Conservation (phyloP, 305 asterid species). For the Plantago coronopus region DNA sequence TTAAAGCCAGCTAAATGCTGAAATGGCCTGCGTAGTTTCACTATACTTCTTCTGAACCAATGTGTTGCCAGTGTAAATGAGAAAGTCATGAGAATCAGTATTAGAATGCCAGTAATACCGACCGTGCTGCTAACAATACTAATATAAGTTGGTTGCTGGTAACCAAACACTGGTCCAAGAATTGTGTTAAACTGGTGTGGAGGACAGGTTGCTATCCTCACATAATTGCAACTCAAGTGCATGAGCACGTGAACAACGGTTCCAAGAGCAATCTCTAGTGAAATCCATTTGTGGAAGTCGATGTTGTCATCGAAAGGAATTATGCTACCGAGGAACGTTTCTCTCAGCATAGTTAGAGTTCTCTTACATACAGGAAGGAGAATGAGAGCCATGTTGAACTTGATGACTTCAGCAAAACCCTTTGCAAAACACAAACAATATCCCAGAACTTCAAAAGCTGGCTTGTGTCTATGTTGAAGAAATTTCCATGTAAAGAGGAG, state of each 20-base stretch:
- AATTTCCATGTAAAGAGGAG: constrained; percentile 65
- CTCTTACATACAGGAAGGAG: constrained; percentile 83
- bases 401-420: constrained; percentile 75
- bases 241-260: constrained; percentile 35
- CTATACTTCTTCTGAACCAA: constrained; percentile 63
- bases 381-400: constrained; percentile 91
- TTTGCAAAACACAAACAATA: constrained; percentile 80
- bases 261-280: constrained; percentile 45
- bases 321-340: constrained; percentile 52
- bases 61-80: constrained; percentile 71
- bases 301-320: constrained; percentile 87
- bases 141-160: constrained; percentile 56
- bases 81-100: constrained; percentile 52
- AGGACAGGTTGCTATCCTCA: constrained; percentile 57
- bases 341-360: constrained; percentile 65
- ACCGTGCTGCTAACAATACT: constrained; percentile 37
- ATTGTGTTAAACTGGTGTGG: constrained; percentile 33
- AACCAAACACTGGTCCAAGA: constrained; percentile 42
- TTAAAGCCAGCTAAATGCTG: constrained; percentile 79
- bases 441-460: constrained; percentile 69
- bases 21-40: constrained; percentile 62
- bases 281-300: constrained; percentile 75
- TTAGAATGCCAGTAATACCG: constrained; percentile 63
- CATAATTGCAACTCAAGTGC: constrained; percentile 64
- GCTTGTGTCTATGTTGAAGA: constrained; percentile 31